Percentiles rank a stretch among this genome's conserved stretches.
phyloP scores from a whole-genome alignment of 2,329 filamentous ascomycete genomes.

The Talaromyces sp. region DNA sequence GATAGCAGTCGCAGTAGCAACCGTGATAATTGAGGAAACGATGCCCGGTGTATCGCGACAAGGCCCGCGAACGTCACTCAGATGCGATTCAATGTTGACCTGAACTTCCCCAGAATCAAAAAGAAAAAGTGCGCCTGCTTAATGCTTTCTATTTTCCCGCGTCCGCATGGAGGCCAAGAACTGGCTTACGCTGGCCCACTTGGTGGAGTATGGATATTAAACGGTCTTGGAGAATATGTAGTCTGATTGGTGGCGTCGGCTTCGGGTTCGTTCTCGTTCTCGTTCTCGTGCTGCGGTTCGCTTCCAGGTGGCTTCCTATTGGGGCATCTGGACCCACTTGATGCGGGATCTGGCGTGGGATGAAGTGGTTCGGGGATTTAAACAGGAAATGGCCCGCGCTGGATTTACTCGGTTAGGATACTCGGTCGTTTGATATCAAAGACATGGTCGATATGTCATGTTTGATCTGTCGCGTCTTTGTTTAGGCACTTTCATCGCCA shows the following conservation, averaged over 20 bases:
- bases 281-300: conserved; percentile 26
- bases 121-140: neutral
- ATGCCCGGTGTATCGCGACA: too few species aligned
- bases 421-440: too few species aligned
- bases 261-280: conserved; percentile 24
- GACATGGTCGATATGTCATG: too few species aligned
- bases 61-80: too few species aligned
- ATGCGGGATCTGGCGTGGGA: neutral
- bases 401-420: neutral
- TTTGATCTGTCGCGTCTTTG: too few species aligned
- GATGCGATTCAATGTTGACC: neutral
- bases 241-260: neutral
- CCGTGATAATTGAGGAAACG: too few species aligned
- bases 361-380: conserved; percentile 10
- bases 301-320: too few species aligned
- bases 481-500: too few species aligned
- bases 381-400: neutral
- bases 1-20: too few species aligned
- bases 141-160: conserved; percentile 1
- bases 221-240: neutral
- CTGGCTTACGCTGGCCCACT: conserved; percentile 1
- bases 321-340: neutral
- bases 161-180: conserved; percentile 4
- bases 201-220: conserved; percentile 7
- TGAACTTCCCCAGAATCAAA: neutral